A percentile compares a stretch with the other conserved stretches of the same genome.
Evolutionary conservation across 495 filamentous ascomycete genomes (phyloP).

Genomic region (Neurospora terricola): DNA sequence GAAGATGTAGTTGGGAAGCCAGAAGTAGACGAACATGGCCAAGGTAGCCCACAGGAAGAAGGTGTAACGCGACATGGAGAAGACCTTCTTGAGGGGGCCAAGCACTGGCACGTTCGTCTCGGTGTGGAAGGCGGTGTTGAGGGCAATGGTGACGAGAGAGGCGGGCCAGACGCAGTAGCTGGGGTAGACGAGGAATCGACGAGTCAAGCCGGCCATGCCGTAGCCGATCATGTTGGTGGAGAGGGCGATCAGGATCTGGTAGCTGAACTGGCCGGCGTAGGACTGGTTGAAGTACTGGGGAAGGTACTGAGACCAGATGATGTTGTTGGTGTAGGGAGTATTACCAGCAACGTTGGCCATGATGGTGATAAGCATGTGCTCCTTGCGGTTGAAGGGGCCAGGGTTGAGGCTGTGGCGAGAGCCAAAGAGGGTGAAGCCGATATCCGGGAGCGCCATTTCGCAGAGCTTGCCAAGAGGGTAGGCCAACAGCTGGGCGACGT

Average conservation of each 20-base stretch:
- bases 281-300: conserved; percentile 26
- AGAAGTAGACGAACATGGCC: conserved; percentile 21
- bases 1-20: conserved; percentile 22
- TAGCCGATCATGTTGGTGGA: conserved; percentile 40
- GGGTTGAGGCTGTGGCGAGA: conserved; percentile 32
- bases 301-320: conserved; percentile 34
- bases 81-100: conserved; percentile 21
- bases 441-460: conserved; percentile 25
- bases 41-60: conserved; percentile 18
- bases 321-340: conserved; percentile 26
- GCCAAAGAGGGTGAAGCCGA: conserved; percentile 26
- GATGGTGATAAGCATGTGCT: conserved; percentile 40
- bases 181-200: conserved; percentile 45
- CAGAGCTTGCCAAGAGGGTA: conserved; percentile 27
- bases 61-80: conserved; percentile 21
- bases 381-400: conserved; percentile 38
- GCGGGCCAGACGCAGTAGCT: conserved; percentile 32
- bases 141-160: conserved; percentile 29
- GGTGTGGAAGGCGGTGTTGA: conserved; percentile 29
- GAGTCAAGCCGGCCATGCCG: conserved; percentile 39
- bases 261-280: conserved; percentile 23
- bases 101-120: conserved; percentile 19
- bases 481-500: conserved; percentile 28
- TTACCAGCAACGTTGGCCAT: conserved; percentile 26
- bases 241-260: conserved; percentile 31